Percentiles rank a stretch among this genome's conserved stretches.
Evolutionary conservation across 805 yeast species (phyloP).

Genomic region (Myxozyma kluyveri): DNA sequence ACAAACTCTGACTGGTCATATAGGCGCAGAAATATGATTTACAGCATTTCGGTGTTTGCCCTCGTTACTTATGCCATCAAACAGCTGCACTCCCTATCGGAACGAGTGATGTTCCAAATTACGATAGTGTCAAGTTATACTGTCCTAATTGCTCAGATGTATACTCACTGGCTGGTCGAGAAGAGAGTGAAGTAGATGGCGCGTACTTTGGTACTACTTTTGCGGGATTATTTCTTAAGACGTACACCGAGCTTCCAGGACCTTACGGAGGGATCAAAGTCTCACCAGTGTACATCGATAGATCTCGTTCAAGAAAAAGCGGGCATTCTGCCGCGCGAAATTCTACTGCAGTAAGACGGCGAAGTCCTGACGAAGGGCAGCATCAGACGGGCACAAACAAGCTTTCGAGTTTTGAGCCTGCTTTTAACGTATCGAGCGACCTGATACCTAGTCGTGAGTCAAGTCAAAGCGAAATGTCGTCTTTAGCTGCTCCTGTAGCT

Average conservation of each 20-base stretch:
- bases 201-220: constrained; percentile 96
- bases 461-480: background rate
- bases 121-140: constrained; percentile 84
- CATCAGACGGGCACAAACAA: too few species aligned
- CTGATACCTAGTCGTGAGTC: too few species aligned
- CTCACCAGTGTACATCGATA: constrained; percentile 38
- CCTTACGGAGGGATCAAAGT: constrained; percentile 22
- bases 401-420: too few species aligned
- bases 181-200: constrained; percentile 88
- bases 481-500: background rate
- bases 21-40: constrained; percentile 84
- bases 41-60: constrained; percentile 87
- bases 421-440: too few species aligned
- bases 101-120: constrained; percentile 83
- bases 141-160: constrained; percentile 95
- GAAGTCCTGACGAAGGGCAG: too few species aligned
- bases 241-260: constrained; percentile 71
- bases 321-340: background rate
- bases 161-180: constrained; percentile 81
- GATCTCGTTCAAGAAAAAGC: background rate
- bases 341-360: background rate
- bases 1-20: background rate
- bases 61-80: constrained; percentile 83
- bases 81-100: constrained; percentile 92
- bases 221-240: constrained; percentile 86